Conservation (phyloP, 1,139 yeast genomes). For the Saccharomycopsis phalli region DNA sequence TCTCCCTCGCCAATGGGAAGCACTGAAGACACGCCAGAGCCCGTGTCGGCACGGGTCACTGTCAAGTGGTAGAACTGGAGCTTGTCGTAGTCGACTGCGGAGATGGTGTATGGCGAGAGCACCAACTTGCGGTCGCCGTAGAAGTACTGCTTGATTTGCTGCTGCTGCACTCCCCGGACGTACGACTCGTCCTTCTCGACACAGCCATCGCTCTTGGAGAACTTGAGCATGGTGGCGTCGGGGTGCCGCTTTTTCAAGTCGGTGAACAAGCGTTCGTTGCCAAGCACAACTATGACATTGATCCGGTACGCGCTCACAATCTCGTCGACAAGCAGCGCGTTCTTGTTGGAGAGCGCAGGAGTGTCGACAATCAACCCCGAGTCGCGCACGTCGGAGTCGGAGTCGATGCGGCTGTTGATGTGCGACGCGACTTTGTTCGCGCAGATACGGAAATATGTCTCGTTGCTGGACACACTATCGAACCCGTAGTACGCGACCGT, state of each 20-base stretch:
- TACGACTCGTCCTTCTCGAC: constrained; percentile 68
- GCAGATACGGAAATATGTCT: constrained; percentile 49
- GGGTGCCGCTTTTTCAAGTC: constrained; percentile 36
- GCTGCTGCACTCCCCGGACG: constrained; percentile 63
- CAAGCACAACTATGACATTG: constrained; percentile 48
- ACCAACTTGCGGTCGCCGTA: constrained; percentile 65
- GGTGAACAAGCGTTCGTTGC: constrained; percentile 55
- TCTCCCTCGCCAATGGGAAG: constrained; percentile 32
- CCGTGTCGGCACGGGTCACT: constrained; percentile 14
- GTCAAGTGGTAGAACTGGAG: constrained; percentile 37
- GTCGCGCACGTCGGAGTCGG: constrained; percentile 41
- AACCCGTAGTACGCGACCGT: constrained; percentile 74
- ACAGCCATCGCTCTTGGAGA: constrained; percentile 65
- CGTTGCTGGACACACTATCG: constrained; percentile 49
- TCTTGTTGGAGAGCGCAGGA: constrained; percentile 51
- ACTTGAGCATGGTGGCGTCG: constrained; percentile 30
- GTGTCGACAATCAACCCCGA: constrained; percentile 78
- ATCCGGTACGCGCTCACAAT: constrained; percentile 57
- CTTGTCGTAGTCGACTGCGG: constrained; percentile 39
- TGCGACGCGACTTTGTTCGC: constrained; percentile 51
- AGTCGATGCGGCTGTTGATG: constrained; percentile 46
- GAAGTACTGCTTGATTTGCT: constrained; percentile 76
- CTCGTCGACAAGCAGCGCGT: constrained; percentile 42
- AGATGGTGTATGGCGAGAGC: constrained; percentile 68
- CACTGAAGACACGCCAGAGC: constrained; percentile 28